Conservation (phyloP, 2,329 filamentous ascomycete genomes). For the Alternaria longipes region DNA sequence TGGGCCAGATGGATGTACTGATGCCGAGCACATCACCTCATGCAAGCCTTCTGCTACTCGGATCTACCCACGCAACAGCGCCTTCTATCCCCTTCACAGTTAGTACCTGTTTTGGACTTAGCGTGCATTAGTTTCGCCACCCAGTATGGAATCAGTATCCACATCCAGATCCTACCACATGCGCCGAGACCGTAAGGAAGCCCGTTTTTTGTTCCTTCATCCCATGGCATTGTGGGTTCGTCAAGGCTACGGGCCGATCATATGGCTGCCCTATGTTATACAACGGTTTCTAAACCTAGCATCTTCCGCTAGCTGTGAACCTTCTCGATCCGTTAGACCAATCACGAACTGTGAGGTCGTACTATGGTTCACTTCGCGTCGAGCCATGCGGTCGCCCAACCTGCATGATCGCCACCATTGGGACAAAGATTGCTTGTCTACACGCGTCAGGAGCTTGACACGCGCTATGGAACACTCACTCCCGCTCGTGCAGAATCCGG, state of each 20-base stretch:
- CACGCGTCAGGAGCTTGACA: conserved; percentile 24
- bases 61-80: conserved; percentile 7
- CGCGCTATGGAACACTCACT: conserved; percentile 23
- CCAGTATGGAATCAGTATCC: conserved; percentile 6
- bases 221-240: conserved; percentile 9
- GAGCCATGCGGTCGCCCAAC: conserved; percentile 12
- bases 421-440: conserved; percentile 20
- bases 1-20: conserved; percentile 9
- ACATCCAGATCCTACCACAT: conserved; percentile 13
- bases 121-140: conserved; percentile 13
- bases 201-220: conserved; percentile 8
- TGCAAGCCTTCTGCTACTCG: conserved; percentile 16
- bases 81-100: conserved; percentile 3
- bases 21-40: conserved; percentile 22
- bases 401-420: conserved; percentile 23
- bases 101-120: conserved; percentile 12
- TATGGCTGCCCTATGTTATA: conserved; percentile 14
- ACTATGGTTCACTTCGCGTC: conserved; percentile 13
- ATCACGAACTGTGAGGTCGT: conserved; percentile 1
- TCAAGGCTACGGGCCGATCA: conserved; percentile 10
- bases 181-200: conserved; percentile 7
- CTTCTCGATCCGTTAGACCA: background rate
- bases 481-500: conserved; percentile 30
- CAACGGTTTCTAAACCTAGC: conserved; percentile 20
- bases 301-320: conserved; percentile 1